Evolutionary conservation across 192 early-diverging fungal genomes (phyloP).

Genomic region (Umbelopsis sp.): DNA sequence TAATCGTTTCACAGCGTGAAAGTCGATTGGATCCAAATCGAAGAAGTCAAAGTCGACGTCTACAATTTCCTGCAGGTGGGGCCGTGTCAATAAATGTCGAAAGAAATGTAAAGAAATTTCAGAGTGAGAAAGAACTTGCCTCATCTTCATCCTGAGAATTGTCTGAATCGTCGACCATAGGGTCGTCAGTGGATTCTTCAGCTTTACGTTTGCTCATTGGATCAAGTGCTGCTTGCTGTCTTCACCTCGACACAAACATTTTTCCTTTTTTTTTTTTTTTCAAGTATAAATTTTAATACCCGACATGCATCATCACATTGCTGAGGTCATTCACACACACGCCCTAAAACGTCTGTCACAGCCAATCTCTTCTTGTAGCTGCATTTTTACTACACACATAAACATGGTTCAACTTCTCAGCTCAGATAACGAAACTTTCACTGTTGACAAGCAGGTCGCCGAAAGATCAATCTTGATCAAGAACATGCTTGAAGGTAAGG

Average conservation of each 20-base stretch:
- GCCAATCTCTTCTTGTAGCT: neutral
- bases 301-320: neutral
- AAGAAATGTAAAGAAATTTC: neutral
- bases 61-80: conserved; percentile 55
- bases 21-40: conserved; percentile 86
- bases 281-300: neutral
- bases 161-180: neutral
- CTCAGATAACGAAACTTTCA: conserved; percentile 64
- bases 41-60: conserved; percentile 97
- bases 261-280: neutral
- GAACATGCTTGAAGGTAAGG: conserved; percentile 72
- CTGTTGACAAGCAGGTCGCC: conserved; percentile 67
- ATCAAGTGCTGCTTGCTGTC: neutral
- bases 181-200: neutral
- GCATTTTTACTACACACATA: neutral
- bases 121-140: neutral
- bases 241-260: too few relatives aligned
- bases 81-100: neutral
- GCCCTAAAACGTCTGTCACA: neutral
- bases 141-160: neutral
- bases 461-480: conserved; percentile 76
- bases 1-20: conserved; percentile 90
- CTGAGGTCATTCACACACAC: conserved; percentile 3
- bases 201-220: conserved; percentile 15
- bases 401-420: conserved; percentile 54